These are phyloP conservation scores for Salisapilia sapeloensis DNA, from an alignment of 352 stramenopile genomes.

Conservation along the genomic window DNA sequence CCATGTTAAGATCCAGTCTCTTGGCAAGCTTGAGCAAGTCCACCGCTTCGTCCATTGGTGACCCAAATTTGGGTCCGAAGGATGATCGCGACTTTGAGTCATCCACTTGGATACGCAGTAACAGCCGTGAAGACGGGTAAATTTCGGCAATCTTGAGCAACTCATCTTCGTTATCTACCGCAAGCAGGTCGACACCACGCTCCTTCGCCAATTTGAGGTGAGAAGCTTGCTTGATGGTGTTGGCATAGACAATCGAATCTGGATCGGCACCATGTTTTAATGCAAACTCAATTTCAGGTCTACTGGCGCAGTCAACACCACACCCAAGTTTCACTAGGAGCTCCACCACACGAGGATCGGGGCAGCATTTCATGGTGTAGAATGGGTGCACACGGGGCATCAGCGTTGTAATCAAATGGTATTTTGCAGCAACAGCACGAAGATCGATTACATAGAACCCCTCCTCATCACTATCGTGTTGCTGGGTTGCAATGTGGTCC, in stretches of 20 bases:
- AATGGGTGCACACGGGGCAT: slow-evolving; percentile 43
- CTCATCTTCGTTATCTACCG: slow-evolving; percentile 79
- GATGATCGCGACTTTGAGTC: slow-evolving; percentile 67
- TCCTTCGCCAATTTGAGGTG: slow-evolving; percentile 52
- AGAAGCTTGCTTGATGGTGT: slow-evolving; percentile 72
- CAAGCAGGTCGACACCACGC: slow-evolving; percentile 47
- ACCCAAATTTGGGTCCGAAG: slow-evolving; percentile 78
- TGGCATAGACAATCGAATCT: slow-evolving; percentile 77
- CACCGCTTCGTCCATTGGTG: slow-evolving; percentile 24
- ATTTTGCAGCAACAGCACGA: slow-evolving; percentile 22
- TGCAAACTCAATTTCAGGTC: slow-evolving; percentile 56
- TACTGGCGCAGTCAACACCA: slow-evolving; percentile 80
- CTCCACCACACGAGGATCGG: slow-evolving; percentile 35
- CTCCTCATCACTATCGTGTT: slow-evolving; percentile 18
- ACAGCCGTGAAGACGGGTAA: slow-evolving; percentile 24
- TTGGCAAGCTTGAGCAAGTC: slow-evolving; percentile 44
- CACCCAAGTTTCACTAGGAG: slow-evolving; percentile 24
- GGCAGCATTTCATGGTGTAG: slow-evolving; percentile 88
- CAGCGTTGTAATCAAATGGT: slow-evolving; percentile 21
- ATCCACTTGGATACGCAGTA: slow-evolving; percentile 70
- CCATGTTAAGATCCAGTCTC: slow-evolving; percentile 36
- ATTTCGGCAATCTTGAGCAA: slow-evolving; percentile 38
- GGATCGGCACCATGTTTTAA: slow-evolving; percentile 23
- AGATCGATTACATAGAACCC: slow-evolving; percentile 54
- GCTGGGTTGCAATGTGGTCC: slow-evolving; percentile 9